Base-by-base conservation (phyloP, 306 rosid species). In the Malus sylvestris region DNA sequence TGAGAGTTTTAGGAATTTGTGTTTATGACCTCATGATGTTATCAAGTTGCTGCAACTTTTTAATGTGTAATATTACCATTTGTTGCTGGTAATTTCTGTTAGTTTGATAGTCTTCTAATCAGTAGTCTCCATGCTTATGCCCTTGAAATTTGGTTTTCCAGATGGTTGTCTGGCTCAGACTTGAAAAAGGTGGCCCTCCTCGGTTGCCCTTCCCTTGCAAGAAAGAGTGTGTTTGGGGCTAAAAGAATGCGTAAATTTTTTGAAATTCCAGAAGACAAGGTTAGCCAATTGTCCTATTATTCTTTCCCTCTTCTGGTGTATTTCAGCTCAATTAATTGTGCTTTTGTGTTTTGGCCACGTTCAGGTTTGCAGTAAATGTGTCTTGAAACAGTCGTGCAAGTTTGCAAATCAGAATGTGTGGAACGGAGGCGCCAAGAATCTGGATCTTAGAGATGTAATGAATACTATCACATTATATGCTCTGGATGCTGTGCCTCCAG, bases 151-250 rank as follows among this genome's bases (percentile, higher is more conserved):
- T 78, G 77, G 59, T 74, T 77, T 78, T 74, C 27, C 85, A 94
- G 98, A 80, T 90, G 96, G 93, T 74, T 94, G 69, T 92, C 97
- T 63, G 97, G 89, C 75, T 77, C 90, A 71, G 86, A 93, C 68
- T 67, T 94, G 87, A 89, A 89, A 86, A 80, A 80, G 73, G 86
- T 94, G 76, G 91, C 85, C 14, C 45, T 52, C 68, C 83, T 94
- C 65, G 96, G 97, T 15, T 94, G 98, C 78, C 95, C 97, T 71
- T 80, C 89, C 12, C 62, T 30, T 14, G 57, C 25, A 61, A 81
- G 23, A 63, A 71, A 70, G 67, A 46, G 32, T 42, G 83, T 89
- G 76, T 82, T 89, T 44, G 81, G 92, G 20, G 91, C 91, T 4
- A 94, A 94, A 83, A 85, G 82, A 60, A 80, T 94, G 70, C 92